Conservation (phyloP, 2,329 filamentous ascomycete genomes). For the Thermoascus crustaceus region DNA sequence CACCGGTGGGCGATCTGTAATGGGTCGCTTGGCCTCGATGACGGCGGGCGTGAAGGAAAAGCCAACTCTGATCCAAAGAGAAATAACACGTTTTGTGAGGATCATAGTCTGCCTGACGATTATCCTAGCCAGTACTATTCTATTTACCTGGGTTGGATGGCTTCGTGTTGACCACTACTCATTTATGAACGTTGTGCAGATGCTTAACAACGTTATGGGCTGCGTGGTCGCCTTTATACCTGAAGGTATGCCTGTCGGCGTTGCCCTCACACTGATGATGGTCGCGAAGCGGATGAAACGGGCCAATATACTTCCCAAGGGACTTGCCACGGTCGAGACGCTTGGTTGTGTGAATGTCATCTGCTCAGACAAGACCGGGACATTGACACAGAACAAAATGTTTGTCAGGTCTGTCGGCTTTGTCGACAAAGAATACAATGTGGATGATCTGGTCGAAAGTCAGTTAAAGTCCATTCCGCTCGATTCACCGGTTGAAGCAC, state of each 20-base stretch:
- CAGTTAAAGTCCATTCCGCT: slow-evolving; percentile 16
- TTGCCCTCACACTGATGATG: slow-evolving; percentile 66
- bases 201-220: slow-evolving; percentile 66
- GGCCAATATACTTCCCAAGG: slow-evolving; percentile 71
- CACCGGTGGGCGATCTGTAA: slow-evolving; percentile 64
- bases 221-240: slow-evolving; percentile 73
- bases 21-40: slow-evolving; percentile 66
- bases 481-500: slow-evolving; percentile 47
- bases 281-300: slow-evolving; percentile 68
- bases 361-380: slow-evolving; percentile 70
- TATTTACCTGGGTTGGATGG: slow-evolving; percentile 56
- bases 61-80: slow-evolving; percentile 62
- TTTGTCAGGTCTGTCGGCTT: slow-evolving; percentile 59
- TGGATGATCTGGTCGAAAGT: slow-evolving; percentile 43
- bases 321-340: slow-evolving; percentile 69
- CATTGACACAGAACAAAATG: slow-evolving; percentile 58
- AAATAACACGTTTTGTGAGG: slow-evolving; percentile 63
- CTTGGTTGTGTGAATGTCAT: slow-evolving; percentile 67
- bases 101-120: slow-evolving; percentile 64
- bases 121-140: slow-evolving; percentile 47
- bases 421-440: slow-evolving; percentile 44
- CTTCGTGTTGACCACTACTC: slow-evolving; percentile 55
- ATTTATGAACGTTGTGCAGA: slow-evolving; percentile 63
- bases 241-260: slow-evolving; percentile 62
- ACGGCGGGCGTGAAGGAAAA: slow-evolving; percentile 63